These are phyloP conservation scores for Leishmania lainsoni DNA, from an alignment of 208 protist species.

Conservation along the genomic window DNA sequence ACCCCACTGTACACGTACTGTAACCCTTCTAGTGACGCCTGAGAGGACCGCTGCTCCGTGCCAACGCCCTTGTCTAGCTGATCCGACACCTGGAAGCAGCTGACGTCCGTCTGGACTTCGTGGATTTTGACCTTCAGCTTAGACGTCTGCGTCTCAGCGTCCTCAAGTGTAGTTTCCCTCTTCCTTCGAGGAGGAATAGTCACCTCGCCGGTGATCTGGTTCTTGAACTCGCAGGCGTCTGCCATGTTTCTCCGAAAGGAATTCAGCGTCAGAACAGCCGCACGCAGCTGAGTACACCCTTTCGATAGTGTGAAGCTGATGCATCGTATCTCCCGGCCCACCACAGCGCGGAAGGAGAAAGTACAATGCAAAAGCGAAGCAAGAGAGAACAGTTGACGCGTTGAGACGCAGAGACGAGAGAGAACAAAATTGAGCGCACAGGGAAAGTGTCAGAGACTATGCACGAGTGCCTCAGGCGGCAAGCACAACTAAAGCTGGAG, in stretches of 20 bases:
- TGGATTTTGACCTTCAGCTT: conserved; percentile 31
- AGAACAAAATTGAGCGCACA: neutral
- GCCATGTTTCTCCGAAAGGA: conserved; percentile 30
- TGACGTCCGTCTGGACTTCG: conserved; percentile 74
- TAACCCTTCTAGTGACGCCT: conserved; percentile 69
- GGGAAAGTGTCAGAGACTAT: neutral
- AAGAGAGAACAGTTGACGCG: neutral
- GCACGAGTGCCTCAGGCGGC: neutral
- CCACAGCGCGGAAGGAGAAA: neutral
- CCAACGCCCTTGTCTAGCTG: conserved; percentile 73
- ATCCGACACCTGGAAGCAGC: conserved; percentile 52
- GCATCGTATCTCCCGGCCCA: neutral
- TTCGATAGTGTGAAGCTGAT: neutral
- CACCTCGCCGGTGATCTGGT: conserved; percentile 78
- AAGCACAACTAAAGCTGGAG: neutral
- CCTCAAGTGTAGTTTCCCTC: conserved; percentile 34
- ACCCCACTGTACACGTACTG: conserved; percentile 82
- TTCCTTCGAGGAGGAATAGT: conserved; percentile 65
- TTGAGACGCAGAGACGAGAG: neutral
- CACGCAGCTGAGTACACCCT: no score
- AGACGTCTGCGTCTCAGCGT: conserved; percentile 57
- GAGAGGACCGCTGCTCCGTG: conserved; percentile 43
- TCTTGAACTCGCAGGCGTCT: conserved; percentile 71
- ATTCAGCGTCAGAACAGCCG: neutral
- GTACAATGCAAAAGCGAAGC: neutral